Evolutionary conservation across 148 eudicot species (phyloP).

Genomic region (Suaeda aralocaspica): DNA sequence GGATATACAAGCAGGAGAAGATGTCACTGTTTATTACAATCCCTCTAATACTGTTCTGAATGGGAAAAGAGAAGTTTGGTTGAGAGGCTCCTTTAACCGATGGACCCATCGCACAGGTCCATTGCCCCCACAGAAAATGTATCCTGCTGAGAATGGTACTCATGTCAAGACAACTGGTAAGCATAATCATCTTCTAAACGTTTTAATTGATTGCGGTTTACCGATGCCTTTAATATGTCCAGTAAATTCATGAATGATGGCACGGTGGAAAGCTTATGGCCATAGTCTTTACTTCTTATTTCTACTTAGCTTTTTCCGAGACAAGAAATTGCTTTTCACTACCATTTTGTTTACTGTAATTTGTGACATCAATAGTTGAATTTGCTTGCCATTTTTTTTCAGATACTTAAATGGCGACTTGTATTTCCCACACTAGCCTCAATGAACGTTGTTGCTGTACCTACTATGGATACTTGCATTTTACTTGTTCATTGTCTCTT

Average conservation of each 20-base stretch:
- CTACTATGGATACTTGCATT: background rate
- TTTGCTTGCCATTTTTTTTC: background rate
- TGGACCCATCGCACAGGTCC: conserved; percentile 93
- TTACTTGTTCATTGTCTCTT: background rate
- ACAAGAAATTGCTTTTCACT: background rate
- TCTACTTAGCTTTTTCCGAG: conserved; percentile 3
- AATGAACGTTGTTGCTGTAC: background rate
- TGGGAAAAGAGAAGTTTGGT: conserved; percentile 94
- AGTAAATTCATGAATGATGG: background rate
- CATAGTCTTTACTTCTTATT: background rate
- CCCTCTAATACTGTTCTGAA: conserved; percentile 79
- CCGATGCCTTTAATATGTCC: conserved; percentile 2
- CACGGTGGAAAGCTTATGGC: background rate
- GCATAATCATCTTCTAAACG: conserved; percentile 19
- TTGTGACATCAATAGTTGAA: background rate
- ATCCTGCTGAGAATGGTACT: conserved; percentile 63
- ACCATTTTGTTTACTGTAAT: background rate
- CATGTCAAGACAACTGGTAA: conserved; percentile 76
- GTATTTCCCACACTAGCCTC: background rate
- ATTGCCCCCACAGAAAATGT: conserved; percentile 85
- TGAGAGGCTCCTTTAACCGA: conserved; percentile 89
- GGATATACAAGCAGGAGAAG: conserved; percentile 72
- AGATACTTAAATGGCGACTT: background rate
- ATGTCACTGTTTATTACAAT: conserved; percentile 76
- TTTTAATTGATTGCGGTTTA: background rate